Conservation (phyloP, 805 yeast species). For the Suhomyces emberorum region DNA sequence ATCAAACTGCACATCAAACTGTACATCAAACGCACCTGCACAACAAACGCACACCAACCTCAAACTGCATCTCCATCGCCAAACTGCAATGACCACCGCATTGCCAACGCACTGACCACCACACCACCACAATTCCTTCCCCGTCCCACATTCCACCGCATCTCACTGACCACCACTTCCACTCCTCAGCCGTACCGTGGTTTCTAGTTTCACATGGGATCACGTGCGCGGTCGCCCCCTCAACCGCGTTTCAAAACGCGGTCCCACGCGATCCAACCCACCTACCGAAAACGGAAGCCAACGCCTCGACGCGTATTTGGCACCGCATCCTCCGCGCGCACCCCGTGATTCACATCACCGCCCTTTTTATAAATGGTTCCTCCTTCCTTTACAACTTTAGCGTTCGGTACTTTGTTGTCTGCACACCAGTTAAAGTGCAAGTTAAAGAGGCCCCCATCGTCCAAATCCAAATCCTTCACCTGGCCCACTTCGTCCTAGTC, state of each 20-base stretch:
- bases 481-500: too few relatives aligned
- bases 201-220: neutral
- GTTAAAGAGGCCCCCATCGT: too few relatives aligned
- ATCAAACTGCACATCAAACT: too few relatives aligned
- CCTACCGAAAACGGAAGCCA: neutral
- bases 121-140: neutral
- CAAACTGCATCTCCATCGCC: too few relatives aligned
- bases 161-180: neutral
- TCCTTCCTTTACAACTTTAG: slow-evolving; percentile 1
- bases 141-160: neutral
- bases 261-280: slow-evolving; percentile 3
- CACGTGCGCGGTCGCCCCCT: neutral
- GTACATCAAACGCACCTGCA: too few relatives aligned
- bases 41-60: too few relatives aligned
- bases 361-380: slow-evolving; percentile 2
- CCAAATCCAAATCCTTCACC: too few relatives aligned
- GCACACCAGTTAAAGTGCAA: too few relatives aligned
- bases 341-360: slow-evolving; percentile 5
- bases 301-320: slow-evolving; percentile 5
- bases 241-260: slow-evolving; percentile 7
- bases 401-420: slow-evolving; percentile 1
- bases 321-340: neutral
- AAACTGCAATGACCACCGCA: too few relatives aligned
- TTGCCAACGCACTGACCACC: too few relatives aligned
- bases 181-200: neutral